Conservation (phyloP, 371 early-diverging fungal species). For the Mortierella sp. region DNA sequence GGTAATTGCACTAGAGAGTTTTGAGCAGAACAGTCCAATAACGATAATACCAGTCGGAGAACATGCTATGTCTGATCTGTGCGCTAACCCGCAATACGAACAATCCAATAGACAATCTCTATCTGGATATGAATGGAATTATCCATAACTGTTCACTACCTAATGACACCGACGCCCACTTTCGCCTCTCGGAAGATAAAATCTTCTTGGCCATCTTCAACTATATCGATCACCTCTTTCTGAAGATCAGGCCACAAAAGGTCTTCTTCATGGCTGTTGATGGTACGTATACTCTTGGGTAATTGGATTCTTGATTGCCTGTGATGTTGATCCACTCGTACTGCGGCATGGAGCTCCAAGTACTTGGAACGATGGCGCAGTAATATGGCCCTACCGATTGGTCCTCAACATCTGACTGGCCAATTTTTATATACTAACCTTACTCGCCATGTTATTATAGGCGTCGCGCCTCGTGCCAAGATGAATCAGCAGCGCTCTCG, state of each 20-base stretch:
- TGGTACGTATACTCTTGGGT: conserved; percentile 61
- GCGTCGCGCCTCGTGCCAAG: conserved; percentile 99
- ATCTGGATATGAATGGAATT: conserved; percentile 99
- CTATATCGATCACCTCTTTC: conserved; percentile 96
- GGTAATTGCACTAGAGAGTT: conserved; percentile 66
- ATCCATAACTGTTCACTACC: conserved; percentile 99
- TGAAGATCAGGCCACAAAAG: conserved; percentile 94
- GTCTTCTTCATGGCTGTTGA: conserved; percentile 97
- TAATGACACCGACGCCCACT: conserved; percentile 84
- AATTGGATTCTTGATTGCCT: background rate
- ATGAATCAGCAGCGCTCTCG: conserved; percentile 99
- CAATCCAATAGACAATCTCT: conserved; percentile 83
- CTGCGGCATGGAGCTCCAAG: background rate
- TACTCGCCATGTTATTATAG: conserved; percentile 28
- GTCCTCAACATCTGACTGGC: background rate
- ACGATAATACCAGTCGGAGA: background rate
- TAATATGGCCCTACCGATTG: background rate
- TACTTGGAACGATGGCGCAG: conserved; percentile 7
- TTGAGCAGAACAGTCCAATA: background rate
- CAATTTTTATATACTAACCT: background rate
- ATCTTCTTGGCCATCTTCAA: conserved; percentile 95
- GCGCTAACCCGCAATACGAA: background rate
- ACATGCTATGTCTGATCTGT: background rate
- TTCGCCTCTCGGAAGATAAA: conserved; percentile 88
- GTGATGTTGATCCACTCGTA: background rate